Percentiles rank a stretch among this genome's conserved stretches.
Conservation (phyloP, 2,329 filamentous ascomycete species). For the Claviceps cyperi region DNA sequence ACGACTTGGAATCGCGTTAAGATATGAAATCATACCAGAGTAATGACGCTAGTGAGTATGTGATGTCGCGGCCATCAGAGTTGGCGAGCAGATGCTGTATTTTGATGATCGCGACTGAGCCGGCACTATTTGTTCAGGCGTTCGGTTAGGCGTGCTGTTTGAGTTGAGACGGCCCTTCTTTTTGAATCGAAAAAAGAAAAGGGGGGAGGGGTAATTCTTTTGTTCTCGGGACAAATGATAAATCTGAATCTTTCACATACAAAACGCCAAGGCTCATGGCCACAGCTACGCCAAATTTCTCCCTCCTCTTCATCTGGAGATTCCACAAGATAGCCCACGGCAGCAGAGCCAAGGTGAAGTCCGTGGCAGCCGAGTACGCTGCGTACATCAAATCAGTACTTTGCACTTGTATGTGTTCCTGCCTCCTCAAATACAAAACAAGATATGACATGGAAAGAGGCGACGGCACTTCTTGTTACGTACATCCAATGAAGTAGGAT, state of each 20-base stretch:
- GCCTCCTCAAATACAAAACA: background rate
- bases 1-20: background rate
- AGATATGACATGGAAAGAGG: background rate
- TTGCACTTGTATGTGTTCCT: background rate
- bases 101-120: constrained; percentile 5
- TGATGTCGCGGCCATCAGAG: constrained; percentile 3
- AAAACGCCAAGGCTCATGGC: constrained; percentile 7
- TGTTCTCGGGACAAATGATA: background rate
- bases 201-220: background rate
- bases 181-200: too few relatives aligned
- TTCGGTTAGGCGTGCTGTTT: background rate
- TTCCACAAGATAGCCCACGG: constrained; percentile 6
- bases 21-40: background rate
- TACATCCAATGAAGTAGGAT: constrained; percentile 5
- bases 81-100: constrained; percentile 5
- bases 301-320: constrained; percentile 4
- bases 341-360: constrained; percentile 4
- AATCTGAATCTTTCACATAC: background rate
- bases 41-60: constrained; percentile 4
- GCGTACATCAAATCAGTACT: background rate
- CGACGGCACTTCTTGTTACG: background rate
- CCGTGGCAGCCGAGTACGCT: constrained; percentile 5
- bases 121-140: background rate
- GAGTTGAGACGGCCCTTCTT: background rate
- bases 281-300: constrained; percentile 6